Percentiles rank a stretch among this genome's conserved stretches.
Evolutionary conservation across 306 rosid species (phyloP).

Genomic region (Purshia tridentata): DNA sequence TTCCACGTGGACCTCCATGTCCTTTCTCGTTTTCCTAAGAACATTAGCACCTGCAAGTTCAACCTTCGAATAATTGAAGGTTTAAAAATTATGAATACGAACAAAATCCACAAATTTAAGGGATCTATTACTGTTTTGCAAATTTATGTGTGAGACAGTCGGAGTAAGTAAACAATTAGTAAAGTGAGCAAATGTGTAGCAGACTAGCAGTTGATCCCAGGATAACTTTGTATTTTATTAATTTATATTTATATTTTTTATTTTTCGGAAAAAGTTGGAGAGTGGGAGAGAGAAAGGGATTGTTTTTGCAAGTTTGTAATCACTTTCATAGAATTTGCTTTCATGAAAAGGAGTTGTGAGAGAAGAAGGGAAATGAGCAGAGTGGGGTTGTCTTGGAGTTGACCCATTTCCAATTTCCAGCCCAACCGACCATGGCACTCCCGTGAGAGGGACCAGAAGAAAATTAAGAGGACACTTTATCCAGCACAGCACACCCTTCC

Average conservation of each 20-base stretch:
- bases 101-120: constrained; percentile 34
- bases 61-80: constrained; percentile 36
- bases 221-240: constrained; percentile 4
- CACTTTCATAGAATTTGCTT: constrained; percentile 57
- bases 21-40: constrained; percentile 42
- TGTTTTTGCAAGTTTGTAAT: constrained; percentile 40
- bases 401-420: constrained; percentile 77
- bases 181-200: constrained; percentile 13
- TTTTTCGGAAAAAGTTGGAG: constrained; percentile 1
- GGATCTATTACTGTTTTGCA: neutral
- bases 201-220: constrained; percentile 18
- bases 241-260: neutral
- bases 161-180: constrained; percentile 7
- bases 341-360: constrained; percentile 52
- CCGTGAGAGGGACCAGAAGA: constrained; percentile 77
- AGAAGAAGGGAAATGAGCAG: constrained; percentile 42
- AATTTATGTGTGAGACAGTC: constrained; percentile 4
- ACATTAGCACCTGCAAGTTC: constrained; percentile 53
- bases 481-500: constrained; percentile 30
- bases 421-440: constrained; percentile 85
- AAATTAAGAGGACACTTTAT: constrained; percentile 30
- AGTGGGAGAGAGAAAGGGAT: constrained; percentile 20
- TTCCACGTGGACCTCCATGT: constrained; percentile 69
- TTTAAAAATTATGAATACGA: constrained; percentile 28
- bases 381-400: constrained; percentile 53